A percentile compares a stretch with the other conserved stretches of the same genome.
These are phyloP conservation scores for Trichosporon faecale DNA, from an alignment of 1,284 basidiomycete genomes.

Conservation along the genomic window DNA sequence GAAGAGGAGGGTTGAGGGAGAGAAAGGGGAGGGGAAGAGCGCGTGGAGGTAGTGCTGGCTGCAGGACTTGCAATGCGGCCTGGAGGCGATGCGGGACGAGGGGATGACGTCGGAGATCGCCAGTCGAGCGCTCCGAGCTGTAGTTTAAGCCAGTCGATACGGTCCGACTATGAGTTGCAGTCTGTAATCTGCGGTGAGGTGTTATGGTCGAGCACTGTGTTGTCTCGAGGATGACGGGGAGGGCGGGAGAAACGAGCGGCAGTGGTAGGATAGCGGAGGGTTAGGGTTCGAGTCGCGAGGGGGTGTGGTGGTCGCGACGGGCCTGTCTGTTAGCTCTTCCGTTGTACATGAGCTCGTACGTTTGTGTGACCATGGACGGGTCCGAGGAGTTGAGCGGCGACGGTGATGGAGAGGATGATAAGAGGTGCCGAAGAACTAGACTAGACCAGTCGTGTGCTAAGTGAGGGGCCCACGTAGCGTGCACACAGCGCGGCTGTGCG, in stretches of 20 bases:
- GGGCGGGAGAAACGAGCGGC: not conserved
- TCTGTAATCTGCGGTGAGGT: not conserved
- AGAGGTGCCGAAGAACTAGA: no score
- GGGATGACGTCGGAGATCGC: no score
- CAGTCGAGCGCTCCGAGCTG: no score
- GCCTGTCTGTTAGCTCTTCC: not conserved
- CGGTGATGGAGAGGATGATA: not conserved
- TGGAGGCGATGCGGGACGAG: no score
- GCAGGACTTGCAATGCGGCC: no score
- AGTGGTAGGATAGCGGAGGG: not conserved
- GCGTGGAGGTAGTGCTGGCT: no score
- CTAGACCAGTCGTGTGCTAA: not conserved
- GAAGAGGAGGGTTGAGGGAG: not conserved
- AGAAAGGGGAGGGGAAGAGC: not conserved
- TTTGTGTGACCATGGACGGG: not conserved
- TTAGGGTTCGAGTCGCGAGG: not conserved
- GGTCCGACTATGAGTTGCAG: not conserved
- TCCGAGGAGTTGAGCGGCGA: not conserved
- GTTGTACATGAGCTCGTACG: not conserved
- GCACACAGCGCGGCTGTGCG: not conserved
- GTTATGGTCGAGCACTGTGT: not conserved
- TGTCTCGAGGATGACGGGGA: not conserved
- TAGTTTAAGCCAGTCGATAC: not conserved
- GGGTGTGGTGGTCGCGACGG: not conserved
- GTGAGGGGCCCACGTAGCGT: constrained; percentile 3